Base-by-base conservation (phyloP, 176 grass and related monocot species). In the Triticum aestivum region DNA sequence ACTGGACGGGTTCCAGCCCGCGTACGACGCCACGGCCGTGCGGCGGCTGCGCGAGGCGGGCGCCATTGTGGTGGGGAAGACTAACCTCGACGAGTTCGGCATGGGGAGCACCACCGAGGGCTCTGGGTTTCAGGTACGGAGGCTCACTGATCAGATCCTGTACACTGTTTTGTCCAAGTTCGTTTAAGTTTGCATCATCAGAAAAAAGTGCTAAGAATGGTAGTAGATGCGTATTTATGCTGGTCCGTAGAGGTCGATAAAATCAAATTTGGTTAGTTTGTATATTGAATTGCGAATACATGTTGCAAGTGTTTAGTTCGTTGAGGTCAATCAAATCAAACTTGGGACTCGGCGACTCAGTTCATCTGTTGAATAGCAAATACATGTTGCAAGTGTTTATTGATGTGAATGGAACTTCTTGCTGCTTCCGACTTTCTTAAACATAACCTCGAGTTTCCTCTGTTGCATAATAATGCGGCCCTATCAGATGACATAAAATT, bases 71-170 rank as follows among this genome's bases (percentile, higher is more conserved):
- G 87, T 94, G 4, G 96, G 96, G 51, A 98, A 98, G 88, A 95
- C 96, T 21, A 98, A 98, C 82, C 84, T 98, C 67, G 96, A 98
- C 24, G 93, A 95, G 71, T 98, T 98, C 44, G 93, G 96, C 26
- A 98, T 98, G 96, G 96, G 96, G 69, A 98, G 96, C 86, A 98
- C 93, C 38, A 98, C 96, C 11, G 93, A 98, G 79, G 88, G 96
- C 69, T 98, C 96, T 2, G 96, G 88, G 5, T 98, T 89, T 82
- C 93, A 98, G 87, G 96, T 98, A 75, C 29, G 85, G 52, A 24
- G 20, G 20, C 85, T 38, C 85, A 21, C n/a, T 37, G 27, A 47
- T 63, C 18, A 73, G 32, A 79, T 83, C 38, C n/a, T 13, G 56
- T 44, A 4, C 17, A 27, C 45, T 8, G 17, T 77, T 70, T 81